Conservation (phyloP, 2,329 filamentous ascomycete species). For the Microdochium trichocladiopsis region DNA sequence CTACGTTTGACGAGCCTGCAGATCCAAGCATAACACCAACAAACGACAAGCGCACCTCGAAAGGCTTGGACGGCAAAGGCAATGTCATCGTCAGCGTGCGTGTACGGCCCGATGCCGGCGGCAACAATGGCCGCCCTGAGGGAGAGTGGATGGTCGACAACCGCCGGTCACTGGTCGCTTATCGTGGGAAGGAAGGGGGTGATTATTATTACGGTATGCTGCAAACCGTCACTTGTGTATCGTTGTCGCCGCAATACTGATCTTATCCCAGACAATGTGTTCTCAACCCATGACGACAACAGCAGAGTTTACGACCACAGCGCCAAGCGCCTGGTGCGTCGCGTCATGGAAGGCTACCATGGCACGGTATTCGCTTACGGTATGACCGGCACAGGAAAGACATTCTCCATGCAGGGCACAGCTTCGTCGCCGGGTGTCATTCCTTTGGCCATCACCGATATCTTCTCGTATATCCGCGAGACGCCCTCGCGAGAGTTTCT, state of each 20-base stretch:
- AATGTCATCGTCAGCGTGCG: conserved; percentile 95
- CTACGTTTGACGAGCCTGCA: conserved; percentile 74
- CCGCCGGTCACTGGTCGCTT: conserved; percentile 73
- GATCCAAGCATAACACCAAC: conserved; percentile 38
- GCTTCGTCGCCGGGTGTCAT: conserved; percentile 94
- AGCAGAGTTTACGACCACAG: conserved; percentile 89
- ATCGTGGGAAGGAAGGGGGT: conserved; percentile 81
- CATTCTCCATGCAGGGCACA: conserved; percentile 98
- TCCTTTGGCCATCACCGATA: conserved; percentile 93
- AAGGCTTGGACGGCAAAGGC: conserved; percentile 66
- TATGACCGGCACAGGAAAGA: conserved; percentile 98
- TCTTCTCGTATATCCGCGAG: conserved; percentile 97
- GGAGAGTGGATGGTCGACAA: conserved; percentile 91
- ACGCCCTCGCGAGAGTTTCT: conserved; percentile 92
- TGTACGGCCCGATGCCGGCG: conserved; percentile 73
- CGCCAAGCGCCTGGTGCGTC: conserved; percentile 86
- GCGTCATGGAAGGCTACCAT: conserved; percentile 99
- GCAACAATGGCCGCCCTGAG: conserved; percentile 55
- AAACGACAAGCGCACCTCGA: conserved; percentile 41
- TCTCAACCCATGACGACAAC: conserved; percentile 89
- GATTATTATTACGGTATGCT: conserved; percentile 83
- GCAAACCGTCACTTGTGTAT: not conserved
- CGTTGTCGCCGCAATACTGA: conserved; percentile 5
- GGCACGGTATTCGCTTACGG: conserved; percentile 98
- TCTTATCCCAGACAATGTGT: conserved; percentile 74